A percentile compares a stretch with the other conserved stretches of the same genome.
Evolutionary conservation across 176 grass and related monocot species (phyloP).

Genomic region (Puya raimondii): DNA sequence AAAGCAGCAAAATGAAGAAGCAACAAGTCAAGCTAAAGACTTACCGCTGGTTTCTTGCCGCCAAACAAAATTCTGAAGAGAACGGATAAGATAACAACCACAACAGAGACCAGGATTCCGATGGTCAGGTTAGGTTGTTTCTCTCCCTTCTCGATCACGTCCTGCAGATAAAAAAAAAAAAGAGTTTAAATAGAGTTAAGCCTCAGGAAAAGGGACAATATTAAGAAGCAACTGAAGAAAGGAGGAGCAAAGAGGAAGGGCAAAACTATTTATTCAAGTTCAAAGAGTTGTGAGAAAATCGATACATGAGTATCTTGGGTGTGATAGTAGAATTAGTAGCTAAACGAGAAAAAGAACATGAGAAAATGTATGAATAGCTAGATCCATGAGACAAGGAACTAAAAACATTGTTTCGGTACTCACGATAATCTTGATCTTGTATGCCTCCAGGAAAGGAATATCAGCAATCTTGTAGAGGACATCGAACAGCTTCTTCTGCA

Average conservation of each 20-base stretch:
- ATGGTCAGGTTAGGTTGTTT: conserved; percentile 81
- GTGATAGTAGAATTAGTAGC: neutral
- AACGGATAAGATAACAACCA: conserved; percentile 43
- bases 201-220: conserved; percentile 3
- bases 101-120: conserved; percentile 49
- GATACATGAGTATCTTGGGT: neutral
- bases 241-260: neutral
- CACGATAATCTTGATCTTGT: conserved; percentile 93
- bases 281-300: neutral
- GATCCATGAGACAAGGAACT: neutral
- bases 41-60: conserved; percentile 59
- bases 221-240: conserved; percentile 12
- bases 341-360: neutral
- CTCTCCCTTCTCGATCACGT: conserved; percentile 90
- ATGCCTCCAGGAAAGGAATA: conserved; percentile 63
- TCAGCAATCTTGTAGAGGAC: conserved; percentile 70
- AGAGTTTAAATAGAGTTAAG: too few relatives aligned
- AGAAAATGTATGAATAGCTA: neutral
- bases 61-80: conserved; percentile 60
- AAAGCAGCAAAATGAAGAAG: neutral
- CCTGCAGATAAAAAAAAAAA: conserved; percentile 20
- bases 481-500: conserved; percentile 90
- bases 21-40: conserved; percentile 2
- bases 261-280: neutral
- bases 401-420: conserved; percentile 8